Percentiles rank a stretch among this genome's conserved stretches.
phyloP scores from a whole-genome alignment of 164 flowering plant species.

The Vitis riparia region DNA sequence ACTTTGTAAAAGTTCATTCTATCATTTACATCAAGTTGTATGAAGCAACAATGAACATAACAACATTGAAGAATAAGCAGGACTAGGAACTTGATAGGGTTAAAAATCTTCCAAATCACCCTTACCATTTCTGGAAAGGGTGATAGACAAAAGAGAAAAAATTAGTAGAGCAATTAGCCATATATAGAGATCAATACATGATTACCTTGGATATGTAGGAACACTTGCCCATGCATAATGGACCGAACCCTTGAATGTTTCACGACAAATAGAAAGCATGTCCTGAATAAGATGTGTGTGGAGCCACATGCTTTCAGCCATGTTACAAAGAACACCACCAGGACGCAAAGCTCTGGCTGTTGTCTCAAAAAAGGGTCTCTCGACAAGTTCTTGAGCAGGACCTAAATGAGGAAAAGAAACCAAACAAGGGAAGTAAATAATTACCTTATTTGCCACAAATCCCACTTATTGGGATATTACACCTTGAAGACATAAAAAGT shows the following conservation, averaged over 20 bases:
- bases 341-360: conserved; percentile 81
- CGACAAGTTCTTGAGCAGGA: conserved; percentile 97
- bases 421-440: not conserved
- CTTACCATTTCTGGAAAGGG: not conserved
- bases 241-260: conserved; percentile 86
- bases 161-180: not conserved
- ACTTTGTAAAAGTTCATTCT: no score
- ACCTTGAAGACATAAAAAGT: no score
- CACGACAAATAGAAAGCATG: conserved; percentile 75
- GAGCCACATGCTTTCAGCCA: conserved; percentile 99
- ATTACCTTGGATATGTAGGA: conserved; percentile 96
- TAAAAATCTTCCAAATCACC: no score
- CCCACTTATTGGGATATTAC: no score
- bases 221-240: conserved; percentile 98
- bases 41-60: no score
- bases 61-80: no score
- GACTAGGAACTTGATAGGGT: no score
- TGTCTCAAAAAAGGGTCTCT: conserved; percentile 88
- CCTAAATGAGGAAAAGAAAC: conserved; percentile 42
- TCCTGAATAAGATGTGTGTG: conserved; percentile 96
- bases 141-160: not conserved
- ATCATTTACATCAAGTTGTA: no score
- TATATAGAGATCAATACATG: no score
- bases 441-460: not conserved
- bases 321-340: conserved; percentile 95